Base-by-base conservation (phyloP, 768 basidiomycete species). In the Dentipellis fragilis region DNA sequence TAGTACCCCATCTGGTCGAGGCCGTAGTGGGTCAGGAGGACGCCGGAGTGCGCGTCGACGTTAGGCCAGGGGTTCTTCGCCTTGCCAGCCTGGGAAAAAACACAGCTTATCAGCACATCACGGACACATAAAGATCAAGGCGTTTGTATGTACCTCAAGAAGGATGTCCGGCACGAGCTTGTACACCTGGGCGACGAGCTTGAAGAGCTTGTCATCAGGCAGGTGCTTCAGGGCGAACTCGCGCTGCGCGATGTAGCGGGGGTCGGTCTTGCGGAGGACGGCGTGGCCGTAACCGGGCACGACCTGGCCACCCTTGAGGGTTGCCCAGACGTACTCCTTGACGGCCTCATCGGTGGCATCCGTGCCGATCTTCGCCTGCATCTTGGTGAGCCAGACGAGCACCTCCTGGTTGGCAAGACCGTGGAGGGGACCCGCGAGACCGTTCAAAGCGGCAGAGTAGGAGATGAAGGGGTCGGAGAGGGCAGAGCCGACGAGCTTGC, bases 391-490 rank as follows among this genome's bases (percentile, higher is more conserved):
- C 93, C 94, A 97, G 66, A 91, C 68, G 53, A 98, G 80, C 37
- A 97, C 95, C 70, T 98, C 95, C 74, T 98, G 95, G 79, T 98
- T 95, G 40, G 93, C 91, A 38, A 94, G 84, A 66, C 94, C 95
- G 73, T 98, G 95, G 10, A 98, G 84, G 40, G 95, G 95, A 34
- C 95, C 95, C 49, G 95, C 95, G 45, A 98, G 85, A 74, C 95
- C 95, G 64, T 95, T 95, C 58, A 98, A 76, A 35, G 93, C 88
- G 49, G 95, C 95, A 57, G 80, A 83, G 68, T 91, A 97, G 5
- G 94, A 80, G 22, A 97, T 83, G 91, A 96, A 97, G 54, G 95
- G 95, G 69, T 98, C 95, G 0, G 94, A 94, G 56, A 98, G 86
- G 52, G 95, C 94, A 54, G 93, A 93, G 54, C 91, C 92, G 60